Evolutionary conservation across 768 basidiomycete genomes (phyloP).

Genomic region (Amanita fuliginea): DNA sequence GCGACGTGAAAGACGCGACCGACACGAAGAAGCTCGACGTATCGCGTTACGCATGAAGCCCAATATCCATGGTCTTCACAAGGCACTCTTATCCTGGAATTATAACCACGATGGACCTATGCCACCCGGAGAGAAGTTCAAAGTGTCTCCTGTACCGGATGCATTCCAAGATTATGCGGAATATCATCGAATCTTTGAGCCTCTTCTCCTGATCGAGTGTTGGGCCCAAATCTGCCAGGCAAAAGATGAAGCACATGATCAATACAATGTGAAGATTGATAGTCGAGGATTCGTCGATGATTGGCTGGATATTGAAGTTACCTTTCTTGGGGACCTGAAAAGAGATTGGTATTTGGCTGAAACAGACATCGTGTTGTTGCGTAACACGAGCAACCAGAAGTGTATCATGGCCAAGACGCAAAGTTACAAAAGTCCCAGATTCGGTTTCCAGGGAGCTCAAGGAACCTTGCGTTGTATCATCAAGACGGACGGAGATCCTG

Average conservation of each 20-base stretch:
- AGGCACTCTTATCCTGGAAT: slow-evolving; percentile 75
- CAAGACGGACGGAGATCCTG: slow-evolving; percentile 36
- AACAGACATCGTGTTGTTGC: slow-evolving; percentile 76
- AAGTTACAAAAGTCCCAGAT: slow-evolving; percentile 22
- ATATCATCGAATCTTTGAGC: slow-evolving; percentile 72
- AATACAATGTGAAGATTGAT: slow-evolving; percentile 51
- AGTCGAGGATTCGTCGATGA: slow-evolving; percentile 67
- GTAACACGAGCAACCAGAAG: slow-evolving; percentile 40
- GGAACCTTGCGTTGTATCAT: slow-evolving; percentile 48
- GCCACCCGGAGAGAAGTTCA: slow-evolving; percentile 42
- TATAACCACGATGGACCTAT: slow-evolving; percentile 55
- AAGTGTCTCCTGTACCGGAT: slow-evolving; percentile 42
- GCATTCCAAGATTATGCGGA: slow-evolving; percentile 52
- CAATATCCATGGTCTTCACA: slow-evolving; percentile 71
- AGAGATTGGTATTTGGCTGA: slow-evolving; percentile 73
- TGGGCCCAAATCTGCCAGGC: slow-evolving; percentile 83
- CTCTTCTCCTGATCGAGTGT: slow-evolving; percentile 77
- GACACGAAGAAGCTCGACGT: slow-evolving; percentile 51
- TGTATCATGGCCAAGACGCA: slow-evolving; percentile 59
- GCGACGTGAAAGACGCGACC: slow-evolving; percentile 31
- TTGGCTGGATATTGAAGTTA: slow-evolving; percentile 72
- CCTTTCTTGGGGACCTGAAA: slow-evolving; percentile 43
- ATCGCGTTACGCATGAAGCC: slow-evolving; percentile 68
- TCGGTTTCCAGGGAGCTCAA: slow-evolving; percentile 33
- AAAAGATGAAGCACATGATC: slow-evolving; percentile 51